phyloP scores from a whole-genome alignment of 2,329 filamentous ascomycete genomes.

The Escovopsis sp. region DNA sequence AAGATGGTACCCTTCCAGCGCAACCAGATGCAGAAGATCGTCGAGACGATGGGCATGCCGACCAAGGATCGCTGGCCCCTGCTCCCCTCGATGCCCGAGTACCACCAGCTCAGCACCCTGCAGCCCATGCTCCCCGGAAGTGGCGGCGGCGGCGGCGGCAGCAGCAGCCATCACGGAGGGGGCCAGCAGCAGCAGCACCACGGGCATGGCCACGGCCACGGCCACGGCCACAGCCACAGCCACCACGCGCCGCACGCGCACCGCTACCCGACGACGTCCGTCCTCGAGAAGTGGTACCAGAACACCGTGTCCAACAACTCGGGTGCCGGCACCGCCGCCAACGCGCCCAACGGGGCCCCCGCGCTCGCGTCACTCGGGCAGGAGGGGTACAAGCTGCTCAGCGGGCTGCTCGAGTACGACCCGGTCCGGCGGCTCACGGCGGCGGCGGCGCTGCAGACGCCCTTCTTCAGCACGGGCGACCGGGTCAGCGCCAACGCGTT shows the following conservation, averaged over 20 bases:
- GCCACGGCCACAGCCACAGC: conserved; percentile 26
- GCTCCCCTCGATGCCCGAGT: conserved; percentile 76
- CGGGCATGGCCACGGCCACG: conserved; percentile 17
- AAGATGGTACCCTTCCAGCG: conserved; percentile 95
- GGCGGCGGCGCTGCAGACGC: conserved; percentile 73
- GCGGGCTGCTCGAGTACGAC: conserved; percentile 81
- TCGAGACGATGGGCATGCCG: conserved; percentile 87
- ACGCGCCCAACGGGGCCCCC: conserved; percentile 11
- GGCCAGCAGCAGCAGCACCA: too few species aligned
- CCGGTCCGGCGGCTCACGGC: conserved; percentile 79
- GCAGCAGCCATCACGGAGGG: too few species aligned
- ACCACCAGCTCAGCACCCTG: conserved; percentile 48
- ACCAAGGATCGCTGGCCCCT: conserved; percentile 82
- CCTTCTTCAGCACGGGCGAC: conserved; percentile 69
- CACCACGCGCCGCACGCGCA: conserved; percentile 33
- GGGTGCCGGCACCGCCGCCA: conserved; percentile 11
- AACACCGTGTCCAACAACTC: conserved; percentile 47
- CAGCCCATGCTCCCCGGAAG: conserved; percentile 34
- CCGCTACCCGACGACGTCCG: conserved; percentile 24
- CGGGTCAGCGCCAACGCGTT: conserved; percentile 75
- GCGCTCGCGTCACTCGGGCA: conserved; percentile 47
- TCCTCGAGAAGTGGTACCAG: conserved; percentile 71
- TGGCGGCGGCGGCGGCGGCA: too few species aligned
- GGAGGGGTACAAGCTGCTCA: conserved; percentile 71
- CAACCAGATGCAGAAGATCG: conserved; percentile 98